Conservation (phyloP, 1,284 basidiomycete species). For the Wolfiporia cocos region DNA sequence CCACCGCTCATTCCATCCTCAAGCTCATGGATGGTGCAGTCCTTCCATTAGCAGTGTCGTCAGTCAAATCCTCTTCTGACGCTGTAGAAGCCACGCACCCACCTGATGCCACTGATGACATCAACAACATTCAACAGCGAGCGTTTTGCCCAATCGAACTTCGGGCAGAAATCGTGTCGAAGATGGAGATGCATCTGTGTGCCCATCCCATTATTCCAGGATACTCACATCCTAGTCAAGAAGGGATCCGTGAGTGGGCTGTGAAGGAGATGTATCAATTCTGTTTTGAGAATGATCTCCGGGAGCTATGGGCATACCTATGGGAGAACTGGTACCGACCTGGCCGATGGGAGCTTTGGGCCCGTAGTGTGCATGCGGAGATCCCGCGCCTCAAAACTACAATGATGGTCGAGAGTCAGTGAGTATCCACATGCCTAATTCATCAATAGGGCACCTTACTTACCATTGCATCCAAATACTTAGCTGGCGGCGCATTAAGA, state of each 20-base stretch:
- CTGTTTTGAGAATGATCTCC: slow-evolving; percentile 22
- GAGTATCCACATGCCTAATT: neutral
- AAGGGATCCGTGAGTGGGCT: slow-evolving; percentile 12
- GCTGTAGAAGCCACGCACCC: neutral
- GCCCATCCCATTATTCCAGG: slow-evolving; percentile 23
- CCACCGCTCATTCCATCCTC: neutral
- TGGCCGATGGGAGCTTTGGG: slow-evolving; percentile 26
- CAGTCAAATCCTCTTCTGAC: too few relatives aligned
- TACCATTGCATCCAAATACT: slow-evolving; percentile 2
- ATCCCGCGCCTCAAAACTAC: slow-evolving; percentile 11
- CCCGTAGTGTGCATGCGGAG: slow-evolving; percentile 9
- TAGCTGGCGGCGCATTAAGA: slow-evolving; percentile 28
- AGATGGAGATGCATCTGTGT: slow-evolving; percentile 23
- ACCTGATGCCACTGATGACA: neutral
- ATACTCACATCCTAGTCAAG: slow-evolving; percentile 1
- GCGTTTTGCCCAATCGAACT: neutral
- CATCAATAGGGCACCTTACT: slow-evolving; percentile 11
- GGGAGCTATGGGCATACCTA: slow-evolving; percentile 25
- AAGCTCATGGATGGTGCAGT: neutral
- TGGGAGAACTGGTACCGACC: slow-evolving; percentile 28
- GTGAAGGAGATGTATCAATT: slow-evolving; percentile 20
- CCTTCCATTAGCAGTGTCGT: neutral
- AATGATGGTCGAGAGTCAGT: neutral
- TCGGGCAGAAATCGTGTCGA: slow-evolving; percentile 14
- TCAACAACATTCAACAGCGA: neutral